Base-by-base conservation (phyloP, 2,329 filamentous ascomycete genomes). In the Botrytis tulipae region DNA sequence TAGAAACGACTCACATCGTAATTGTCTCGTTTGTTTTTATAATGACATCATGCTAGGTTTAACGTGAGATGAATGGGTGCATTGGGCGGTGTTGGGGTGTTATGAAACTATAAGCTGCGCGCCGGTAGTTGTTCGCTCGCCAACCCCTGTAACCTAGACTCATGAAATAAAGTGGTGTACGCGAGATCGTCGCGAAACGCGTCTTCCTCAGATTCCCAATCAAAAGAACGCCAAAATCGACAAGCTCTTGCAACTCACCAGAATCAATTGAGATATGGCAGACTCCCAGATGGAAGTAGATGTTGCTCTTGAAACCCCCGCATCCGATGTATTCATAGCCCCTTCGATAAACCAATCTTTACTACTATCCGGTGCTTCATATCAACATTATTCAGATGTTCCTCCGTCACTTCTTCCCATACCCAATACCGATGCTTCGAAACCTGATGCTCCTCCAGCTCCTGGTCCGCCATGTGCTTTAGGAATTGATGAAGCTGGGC, bases 401-500 rank as follows among this genome's bases (percentile, higher is more conserved):
- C 93, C 93, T 1, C 80, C 87, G 0, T 81, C 83, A n/a, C 88
- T 94, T 70, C 86, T 86, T 75, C 76, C 84, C 32, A 76, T 79
- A 70, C 57, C 76, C 48, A 75, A 74, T 51, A 61, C 73, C 29
- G 60, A 75, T 35, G 70, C 76, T 29, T 60, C 63, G 51, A 65
- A 73, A 35, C 60, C 73, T 14, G 68, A 73, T 73, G 71, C 78
- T 63, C 60, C 74, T n/a, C 72, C 76, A 65, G 81, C 82, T 61
- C 78, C 83, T 62, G 83, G 82, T 29, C 87, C 86, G 73, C 87
- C 90, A 80, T 96, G 93, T 82, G 91, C 92, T 32, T 87, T 98
- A 35, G 95, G 95, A 75, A 92, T 98, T 69, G 95, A 98, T 82
- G 95, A 98, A 85, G 95, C 95, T 77, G 95, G 95, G 63, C 90